Conservation (phyloP, 2,329 filamentous ascomycete species). For the Hymenoscyphus fructigenus region DNA sequence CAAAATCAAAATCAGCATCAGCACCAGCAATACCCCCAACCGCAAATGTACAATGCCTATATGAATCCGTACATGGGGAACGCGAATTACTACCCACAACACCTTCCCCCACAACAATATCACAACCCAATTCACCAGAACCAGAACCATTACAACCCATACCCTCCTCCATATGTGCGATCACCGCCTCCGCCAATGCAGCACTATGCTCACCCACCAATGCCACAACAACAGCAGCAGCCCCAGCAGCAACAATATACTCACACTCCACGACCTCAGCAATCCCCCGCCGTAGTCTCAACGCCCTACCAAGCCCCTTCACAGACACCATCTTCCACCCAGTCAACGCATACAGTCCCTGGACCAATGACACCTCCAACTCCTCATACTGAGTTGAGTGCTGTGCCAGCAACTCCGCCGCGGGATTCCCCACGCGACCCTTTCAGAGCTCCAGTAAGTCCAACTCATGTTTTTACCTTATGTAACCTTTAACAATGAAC, state of each 20-base stretch:
- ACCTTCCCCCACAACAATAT: constrained; percentile 59
- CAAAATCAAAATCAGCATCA: constrained; percentile 38
- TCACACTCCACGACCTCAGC: constrained; percentile 46
- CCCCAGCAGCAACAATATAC: constrained; percentile 13
- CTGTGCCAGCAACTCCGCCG: constrained; percentile 30
- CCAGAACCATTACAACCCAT: constrained; percentile 44
- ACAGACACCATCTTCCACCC: constrained; percentile 41
- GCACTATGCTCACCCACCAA: constrained; percentile 50
- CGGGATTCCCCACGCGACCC: constrained; percentile 31
- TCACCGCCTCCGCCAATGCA: constrained; percentile 52
- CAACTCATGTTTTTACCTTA: not conserved
- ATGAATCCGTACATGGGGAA: constrained; percentile 47
- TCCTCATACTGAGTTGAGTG: constrained; percentile 39
- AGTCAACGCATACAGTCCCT: constrained; percentile 31
- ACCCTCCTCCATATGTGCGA: constrained; percentile 45
- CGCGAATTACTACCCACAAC: constrained; percentile 50
- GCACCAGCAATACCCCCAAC: constrained; percentile 42
- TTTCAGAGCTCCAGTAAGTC: constrained; percentile 54
- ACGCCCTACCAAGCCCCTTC: constrained; percentile 51
- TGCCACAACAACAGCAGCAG: constrained; percentile 26
- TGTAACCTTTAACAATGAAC: constrained; percentile 30
- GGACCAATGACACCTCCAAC: constrained; percentile 48
- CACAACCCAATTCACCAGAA: constrained; percentile 46
- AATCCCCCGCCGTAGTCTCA: constrained; percentile 50
- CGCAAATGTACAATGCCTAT: constrained; percentile 50